Evolutionary conservation across 768 basidiomycete species (phyloP), one percentile per base, ranked within the genome.

Genomic region (Termitomyces sp.): DNA sequence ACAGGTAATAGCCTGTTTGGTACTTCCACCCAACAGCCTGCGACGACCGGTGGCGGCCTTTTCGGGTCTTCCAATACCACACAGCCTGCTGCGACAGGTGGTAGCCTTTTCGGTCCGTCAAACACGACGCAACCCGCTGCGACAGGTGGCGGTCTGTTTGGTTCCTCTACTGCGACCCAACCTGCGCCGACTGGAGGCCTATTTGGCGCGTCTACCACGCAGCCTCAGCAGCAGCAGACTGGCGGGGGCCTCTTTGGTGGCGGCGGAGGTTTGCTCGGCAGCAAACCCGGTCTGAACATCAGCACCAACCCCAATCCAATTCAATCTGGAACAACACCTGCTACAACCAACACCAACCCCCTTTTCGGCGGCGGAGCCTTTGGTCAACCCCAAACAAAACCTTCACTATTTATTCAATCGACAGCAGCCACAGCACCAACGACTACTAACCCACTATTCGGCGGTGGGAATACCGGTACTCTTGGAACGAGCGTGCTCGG

Each of bases 401-500:
- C 64, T 14, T 63, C 61, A n/a, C 61, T 66, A 38, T 70, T 69
- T 46, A 68, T 67, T 13, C 62, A 63, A 26, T 44, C 74, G 20
- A 63, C 61, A 24, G 24, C 24, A 14, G 36, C 52, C 18, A 20
- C 57, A 30, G 57, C 35, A 20, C 32, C 51, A 36, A 57, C 61
- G 2, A 64, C 54, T 40, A 55, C 47, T 22, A 61, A 59, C 46
- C 52, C 67, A 9, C 53, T 69, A 35, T 69, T 68, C 47, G 69
- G 70, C 10, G 63, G 61, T 24, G 65, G 62, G 36, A 62, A 54
- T 55, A 68, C 66, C 6, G 68, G 63, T 28, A 66, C 71, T 9
- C 64, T 71, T 13, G 67, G 67, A 9, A 62, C 64, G 14, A 71
- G 64, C 52, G 57, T 67, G 4, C 65, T 80, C 18, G 75, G 79